Base-by-base conservation (phyloP, 2,329 filamentous ascomycete genomes). In the Calcarisporium arbuscula region DNA sequence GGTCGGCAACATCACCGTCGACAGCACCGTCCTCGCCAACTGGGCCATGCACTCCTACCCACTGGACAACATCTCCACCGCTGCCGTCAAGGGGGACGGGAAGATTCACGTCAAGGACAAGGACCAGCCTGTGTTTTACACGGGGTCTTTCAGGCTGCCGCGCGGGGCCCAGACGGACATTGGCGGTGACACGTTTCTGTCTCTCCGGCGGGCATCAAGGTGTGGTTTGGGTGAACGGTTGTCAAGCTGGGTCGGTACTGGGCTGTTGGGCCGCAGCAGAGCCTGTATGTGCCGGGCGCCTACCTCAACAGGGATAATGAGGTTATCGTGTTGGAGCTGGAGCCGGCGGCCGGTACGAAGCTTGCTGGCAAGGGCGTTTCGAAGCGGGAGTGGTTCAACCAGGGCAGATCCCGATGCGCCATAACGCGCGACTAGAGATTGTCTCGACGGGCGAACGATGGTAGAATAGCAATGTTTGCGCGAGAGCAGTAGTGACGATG, bases 231-330 rank as follows among this genome's bases (percentile, higher is more conserved):
- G 57, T 70, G 2, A 70, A 70, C 34, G 62, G 58, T 10, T n/a
- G 51, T 62, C 20, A 63, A 68, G 30, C 46, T 70, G 3, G 66
- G 67, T 8, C 44, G 65, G 16, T 70, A 67, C 42, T 71, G 66
- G 67, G 47, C 51, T 11, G 49, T 69, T 21, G 67, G 66, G 0
- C 66, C 66, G 3, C 67, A 70, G 47, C 66, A 70, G 47, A 59
- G 55, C n/a, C 44, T 69, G 5, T 71, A 67, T 38, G 38, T 69
- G 2, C 67, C 65, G 0, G 64, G 64, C 2, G 57, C 54, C 12
- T 41, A 61, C 9, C 30, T 67, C 20, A 56, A 57, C 27, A 45
- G 45, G 8, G 43, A 44, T 12, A 69, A 69, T 41, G 56, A 64
- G 34, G 55, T 68, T 10, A 48, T 62, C 2, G 50, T 68, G 12